These are phyloP conservation scores for Ustilago shanxiensis DNA, from an alignment of 1,284 basidiomycete genomes.

Conservation along the genomic window DNA sequence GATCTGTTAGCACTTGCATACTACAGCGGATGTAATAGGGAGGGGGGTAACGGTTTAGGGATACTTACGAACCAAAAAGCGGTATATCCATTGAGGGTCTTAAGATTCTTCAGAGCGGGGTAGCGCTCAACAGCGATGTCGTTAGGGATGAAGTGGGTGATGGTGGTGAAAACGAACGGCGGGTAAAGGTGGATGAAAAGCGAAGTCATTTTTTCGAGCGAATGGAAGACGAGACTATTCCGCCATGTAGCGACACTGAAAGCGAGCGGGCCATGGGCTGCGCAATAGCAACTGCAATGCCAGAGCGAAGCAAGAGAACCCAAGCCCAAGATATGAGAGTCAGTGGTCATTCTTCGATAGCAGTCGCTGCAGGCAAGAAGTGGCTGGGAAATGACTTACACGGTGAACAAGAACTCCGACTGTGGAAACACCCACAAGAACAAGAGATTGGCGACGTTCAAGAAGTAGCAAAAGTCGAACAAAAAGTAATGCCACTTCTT, in stretches of 20 bases:
- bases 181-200: slow-evolving; percentile 36
- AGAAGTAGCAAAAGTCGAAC: slow-evolving; percentile 77
- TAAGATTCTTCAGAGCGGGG: slow-evolving; percentile 80
- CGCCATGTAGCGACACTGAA: slow-evolving; percentile 96
- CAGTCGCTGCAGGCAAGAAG: not conserved
- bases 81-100: slow-evolving; percentile 76
- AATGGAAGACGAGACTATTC: slow-evolving; percentile 86
- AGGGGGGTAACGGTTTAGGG: not conserved
- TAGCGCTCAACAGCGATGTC: slow-evolving; percentile 77
- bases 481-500: slow-evolving; percentile 79
- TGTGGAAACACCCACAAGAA: slow-evolving; percentile 61
- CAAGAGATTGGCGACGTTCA: slow-evolving; percentile 82
- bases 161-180: slow-evolving; percentile 85
- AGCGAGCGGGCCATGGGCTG: slow-evolving; percentile 78
- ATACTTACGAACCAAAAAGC: slow-evolving; percentile 73
- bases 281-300: slow-evolving; percentile 51
- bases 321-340: not conserved
- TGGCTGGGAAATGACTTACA: slow-evolving; percentile 17
- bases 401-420: slow-evolving; percentile 57
- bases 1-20: not conserved
- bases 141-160: slow-evolving; percentile 85
- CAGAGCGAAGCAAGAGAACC: not conserved
- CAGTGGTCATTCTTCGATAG: no score
- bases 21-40: not conserved
- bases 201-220: slow-evolving; percentile 85